phyloP scores from a whole-genome alignment of 2,329 filamentous ascomycete genomes.

The Cladophialophora carrionii region DNA sequence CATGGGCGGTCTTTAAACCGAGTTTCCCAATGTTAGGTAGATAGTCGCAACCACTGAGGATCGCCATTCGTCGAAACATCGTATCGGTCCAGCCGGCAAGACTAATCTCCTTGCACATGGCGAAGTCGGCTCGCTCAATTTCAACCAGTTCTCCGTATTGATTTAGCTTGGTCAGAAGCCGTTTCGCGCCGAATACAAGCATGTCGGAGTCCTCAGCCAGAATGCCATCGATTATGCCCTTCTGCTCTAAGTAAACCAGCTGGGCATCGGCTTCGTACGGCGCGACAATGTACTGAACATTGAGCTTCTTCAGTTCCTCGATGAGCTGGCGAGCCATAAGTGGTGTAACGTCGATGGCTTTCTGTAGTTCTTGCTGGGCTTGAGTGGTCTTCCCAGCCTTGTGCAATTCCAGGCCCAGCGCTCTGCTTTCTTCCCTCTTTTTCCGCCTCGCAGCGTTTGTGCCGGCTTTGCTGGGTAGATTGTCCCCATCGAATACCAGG shows the following conservation, averaged over 20 bases:
- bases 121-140: conserved; percentile 86
- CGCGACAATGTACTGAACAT: conserved; percentile 86
- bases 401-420: conserved; percentile 74
- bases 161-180: conserved; percentile 89
- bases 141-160: conserved; percentile 92
- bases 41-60: conserved; percentile 95
- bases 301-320: conserved; percentile 80
- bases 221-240: conserved; percentile 82
- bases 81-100: conserved; percentile 88
- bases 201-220: conserved; percentile 96
- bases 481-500: conserved; percentile 94
- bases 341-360: conserved; percentile 92
- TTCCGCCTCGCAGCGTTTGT: conserved; percentile 80
- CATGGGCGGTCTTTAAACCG: conserved; percentile 90
- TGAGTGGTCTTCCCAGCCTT: conserved; percentile 78
- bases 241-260: conserved; percentile 86
- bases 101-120: conserved; percentile 82
- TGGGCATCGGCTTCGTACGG: conserved; percentile 99
- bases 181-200: conserved; percentile 89
- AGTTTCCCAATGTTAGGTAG: conserved; percentile 81
- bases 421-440: conserved; percentile 75
- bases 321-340: conserved; percentile 93
- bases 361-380: conserved; percentile 85
- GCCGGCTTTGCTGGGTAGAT: conserved; percentile 85
- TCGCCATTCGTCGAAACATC: conserved; percentile 93